A percentile compares a stretch with the other conserved stretches of the same genome.
Evolutionary conservation across 202 grass and related monocot genomes (phyloP).

Genomic region (Saccharum hybrid): DNA sequence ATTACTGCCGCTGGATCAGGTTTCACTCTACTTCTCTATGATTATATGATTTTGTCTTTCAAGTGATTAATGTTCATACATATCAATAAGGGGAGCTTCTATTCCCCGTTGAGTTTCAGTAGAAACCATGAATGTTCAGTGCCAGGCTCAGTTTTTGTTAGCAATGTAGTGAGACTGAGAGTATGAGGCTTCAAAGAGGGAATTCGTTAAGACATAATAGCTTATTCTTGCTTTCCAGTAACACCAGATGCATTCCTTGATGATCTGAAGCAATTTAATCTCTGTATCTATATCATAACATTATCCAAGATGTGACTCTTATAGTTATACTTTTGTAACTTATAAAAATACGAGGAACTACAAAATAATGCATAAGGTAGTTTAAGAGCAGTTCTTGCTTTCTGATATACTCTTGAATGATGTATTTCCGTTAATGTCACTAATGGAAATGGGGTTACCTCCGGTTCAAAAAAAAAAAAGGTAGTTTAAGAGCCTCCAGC

Average conservation of each 20-base stretch:
- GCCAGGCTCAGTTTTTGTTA: background rate
- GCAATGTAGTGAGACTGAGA: background rate
- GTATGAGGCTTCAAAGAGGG: slow-evolving; percentile 8
- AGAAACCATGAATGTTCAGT: background rate
- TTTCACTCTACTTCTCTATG: slow-evolving; percentile 10
- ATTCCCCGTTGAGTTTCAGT: background rate
- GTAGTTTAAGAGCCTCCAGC: background rate
- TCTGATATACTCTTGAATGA: too few species aligned
- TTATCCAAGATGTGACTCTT: slow-evolving; percentile 4
- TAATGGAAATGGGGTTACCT: too few species aligned
- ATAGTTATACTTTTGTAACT: background rate
- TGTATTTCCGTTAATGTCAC: too few species aligned
- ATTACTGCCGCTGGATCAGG: slow-evolving; percentile 90
- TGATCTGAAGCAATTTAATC: background rate
- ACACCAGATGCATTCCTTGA: background rate
- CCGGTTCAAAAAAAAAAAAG: too few species aligned
- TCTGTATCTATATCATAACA: background rate
- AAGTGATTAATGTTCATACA: background rate
- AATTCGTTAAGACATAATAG: background rate
- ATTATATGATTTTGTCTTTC: slow-evolving; percentile 23
- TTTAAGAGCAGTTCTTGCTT: background rate
- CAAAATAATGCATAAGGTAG: background rate
- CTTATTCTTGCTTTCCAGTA: background rate
- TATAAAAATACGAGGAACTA: background rate
- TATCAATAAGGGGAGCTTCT: background rate